Evolutionary conservation across 2,329 filamentous ascomycete species (phyloP).

Genomic region (Trichophyton equinum): DNA sequence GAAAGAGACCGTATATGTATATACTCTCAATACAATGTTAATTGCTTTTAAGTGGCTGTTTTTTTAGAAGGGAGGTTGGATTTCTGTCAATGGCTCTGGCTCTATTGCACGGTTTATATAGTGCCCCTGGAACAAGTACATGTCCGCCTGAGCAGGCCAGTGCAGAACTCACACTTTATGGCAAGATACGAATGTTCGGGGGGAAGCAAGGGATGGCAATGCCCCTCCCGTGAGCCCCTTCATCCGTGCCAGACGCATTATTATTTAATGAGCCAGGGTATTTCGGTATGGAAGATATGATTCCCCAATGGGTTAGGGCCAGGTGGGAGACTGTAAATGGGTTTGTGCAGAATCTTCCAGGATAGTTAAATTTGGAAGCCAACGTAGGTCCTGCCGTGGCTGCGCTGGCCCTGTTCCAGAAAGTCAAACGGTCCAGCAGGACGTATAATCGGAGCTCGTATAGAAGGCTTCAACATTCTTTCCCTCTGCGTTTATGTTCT

Average conservation of each 20-base stretch:
- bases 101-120: no score
- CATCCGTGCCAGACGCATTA: background rate
- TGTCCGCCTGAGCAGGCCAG: background rate
- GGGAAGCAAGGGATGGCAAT: background rate
- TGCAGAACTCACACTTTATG: background rate
- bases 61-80: background rate
- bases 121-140: no score
- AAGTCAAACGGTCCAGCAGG: background rate
- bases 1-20: background rate
- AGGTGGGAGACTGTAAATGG: no score
- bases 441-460: background rate
- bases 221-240: background rate
- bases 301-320: background rate
- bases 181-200: background rate
- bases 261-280: background rate
- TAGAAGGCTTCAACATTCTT: background rate
- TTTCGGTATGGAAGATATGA: background rate
- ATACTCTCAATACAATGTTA: background rate
- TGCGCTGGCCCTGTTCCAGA: background rate
- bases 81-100: background rate
- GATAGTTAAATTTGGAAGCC: background rate
- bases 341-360: background rate
- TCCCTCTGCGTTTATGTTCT: background rate
- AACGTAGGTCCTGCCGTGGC: background rate
- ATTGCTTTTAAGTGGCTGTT: background rate